These are phyloP conservation scores for Alternaria arborescens DNA, from an alignment of 2,329 filamentous ascomycete species.

Conservation along the genomic window DNA sequence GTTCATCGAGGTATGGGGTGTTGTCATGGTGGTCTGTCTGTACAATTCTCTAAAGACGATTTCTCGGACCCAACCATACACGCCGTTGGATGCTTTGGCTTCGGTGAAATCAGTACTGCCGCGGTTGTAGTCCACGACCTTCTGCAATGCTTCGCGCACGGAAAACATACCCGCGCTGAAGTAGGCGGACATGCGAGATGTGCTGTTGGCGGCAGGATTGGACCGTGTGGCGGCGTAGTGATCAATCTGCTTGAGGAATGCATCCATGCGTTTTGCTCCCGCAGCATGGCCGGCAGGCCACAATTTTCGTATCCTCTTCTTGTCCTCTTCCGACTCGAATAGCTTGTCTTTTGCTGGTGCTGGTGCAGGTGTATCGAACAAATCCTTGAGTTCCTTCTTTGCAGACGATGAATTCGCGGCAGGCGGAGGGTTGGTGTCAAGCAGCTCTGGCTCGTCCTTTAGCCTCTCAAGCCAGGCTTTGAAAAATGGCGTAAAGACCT, in stretches of 20 bases:
- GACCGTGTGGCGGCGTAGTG: constrained; percentile 54
- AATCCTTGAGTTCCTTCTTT: constrained; percentile 39
- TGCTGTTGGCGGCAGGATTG: constrained; percentile 54
- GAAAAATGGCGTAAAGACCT: constrained; percentile 63
- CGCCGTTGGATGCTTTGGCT: constrained; percentile 47
- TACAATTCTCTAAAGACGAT: constrained; percentile 62
- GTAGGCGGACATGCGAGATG: constrained; percentile 55
- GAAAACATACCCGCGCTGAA: constrained; percentile 57
- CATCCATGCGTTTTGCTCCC: constrained; percentile 51
- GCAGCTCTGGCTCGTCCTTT: constrained; percentile 53
- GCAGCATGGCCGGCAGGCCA: constrained; percentile 58
- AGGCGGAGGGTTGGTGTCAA: constrained; percentile 55
- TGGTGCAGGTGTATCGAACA: constrained; percentile 48
- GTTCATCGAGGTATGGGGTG: constrained; percentile 61
- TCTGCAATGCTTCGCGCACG: constrained; percentile 56
- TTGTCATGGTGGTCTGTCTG: constrained; percentile 57
- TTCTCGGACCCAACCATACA: constrained; percentile 60
- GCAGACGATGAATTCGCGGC: constrained; percentile 48
- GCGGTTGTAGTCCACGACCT: constrained; percentile 54
- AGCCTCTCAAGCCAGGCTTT: constrained; percentile 57
- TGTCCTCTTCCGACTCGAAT: constrained; percentile 51
- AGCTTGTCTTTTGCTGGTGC: constrained; percentile 52
- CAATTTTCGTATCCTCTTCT: constrained; percentile 52
- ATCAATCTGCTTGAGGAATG: constrained; percentile 54
- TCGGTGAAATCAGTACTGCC: constrained; percentile 55